Percentiles rank a stretch among this genome's conserved stretches.
phyloP scores from a whole-genome alignment of 1,284 basidiomycete genomes.

The Agroathelia rolfsii region DNA sequence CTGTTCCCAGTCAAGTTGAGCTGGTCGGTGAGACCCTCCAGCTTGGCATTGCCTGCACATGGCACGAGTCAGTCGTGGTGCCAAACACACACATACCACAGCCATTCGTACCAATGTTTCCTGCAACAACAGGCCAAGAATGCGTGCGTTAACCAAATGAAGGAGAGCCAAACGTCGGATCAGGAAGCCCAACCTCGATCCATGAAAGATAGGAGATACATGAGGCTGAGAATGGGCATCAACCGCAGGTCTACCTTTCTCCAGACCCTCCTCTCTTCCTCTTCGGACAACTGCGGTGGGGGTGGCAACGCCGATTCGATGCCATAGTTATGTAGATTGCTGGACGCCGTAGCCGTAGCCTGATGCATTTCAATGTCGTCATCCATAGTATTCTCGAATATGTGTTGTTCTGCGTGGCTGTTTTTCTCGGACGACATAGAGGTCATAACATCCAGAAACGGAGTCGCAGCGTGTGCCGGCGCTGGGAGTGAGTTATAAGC shows the following conservation, averaged over 20 bases:
- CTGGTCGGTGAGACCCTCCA: slow-evolving; percentile 47
- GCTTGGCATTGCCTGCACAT: slow-evolving; percentile 47
- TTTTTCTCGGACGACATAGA: no score
- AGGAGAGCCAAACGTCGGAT: neutral
- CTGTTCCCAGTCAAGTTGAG: slow-evolving; percentile 45
- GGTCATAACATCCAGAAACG: no score
- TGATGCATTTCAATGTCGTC: slow-evolving; percentile 1
- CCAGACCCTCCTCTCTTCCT: slow-evolving; percentile 49
- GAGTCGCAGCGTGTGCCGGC: no score
- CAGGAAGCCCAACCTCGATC: slow-evolving; percentile 43
- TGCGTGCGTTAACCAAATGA: neutral
- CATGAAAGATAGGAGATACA: slow-evolving; percentile 58
- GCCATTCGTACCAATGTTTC: slow-evolving; percentile 41
- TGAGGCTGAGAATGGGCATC: slow-evolving; percentile 54
- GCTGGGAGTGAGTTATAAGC: no score
- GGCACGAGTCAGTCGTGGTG: neutral
- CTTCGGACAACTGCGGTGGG: slow-evolving; percentile 35
- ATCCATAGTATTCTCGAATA: neutral
- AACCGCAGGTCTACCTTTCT: slow-evolving; percentile 53
- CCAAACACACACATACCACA: neutral
- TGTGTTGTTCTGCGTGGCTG: no score
- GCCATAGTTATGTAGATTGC: slow-evolving; percentile 23
- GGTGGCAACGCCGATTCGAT: slow-evolving; percentile 32
- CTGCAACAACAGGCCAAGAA: no score
- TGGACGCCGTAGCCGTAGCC: slow-evolving; percentile 5